Evolutionary conservation across 192 early-diverging fungal genomes (phyloP).

Genomic region (Coemansia sp.): DNA sequence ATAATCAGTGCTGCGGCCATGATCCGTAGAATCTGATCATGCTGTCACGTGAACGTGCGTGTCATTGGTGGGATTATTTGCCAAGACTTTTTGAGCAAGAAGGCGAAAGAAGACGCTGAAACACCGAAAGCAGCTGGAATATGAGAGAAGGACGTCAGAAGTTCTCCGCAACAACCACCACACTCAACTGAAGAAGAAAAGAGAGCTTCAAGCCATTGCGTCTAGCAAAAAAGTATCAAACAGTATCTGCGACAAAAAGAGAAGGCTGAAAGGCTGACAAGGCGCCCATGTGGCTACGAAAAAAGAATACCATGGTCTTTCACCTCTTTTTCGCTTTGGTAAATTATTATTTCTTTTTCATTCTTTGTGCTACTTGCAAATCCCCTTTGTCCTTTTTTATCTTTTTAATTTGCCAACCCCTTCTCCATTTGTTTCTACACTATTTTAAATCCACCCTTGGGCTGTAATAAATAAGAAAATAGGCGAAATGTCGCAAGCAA

Average conservation of each 20-base stretch:
- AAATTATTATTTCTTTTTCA: slow-evolving; percentile 3
- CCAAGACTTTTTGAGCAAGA: neutral
- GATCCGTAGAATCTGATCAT: neutral
- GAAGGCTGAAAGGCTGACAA: too few species aligned
- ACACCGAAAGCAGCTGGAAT: too few species aligned
- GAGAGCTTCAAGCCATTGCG: too few species aligned
- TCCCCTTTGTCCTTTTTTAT: neutral
- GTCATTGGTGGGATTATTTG: neutral
- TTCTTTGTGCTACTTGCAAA: slow-evolving; percentile 4
- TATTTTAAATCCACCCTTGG: slow-evolving; percentile 3
- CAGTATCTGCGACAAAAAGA: too few species aligned
- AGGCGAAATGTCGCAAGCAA: slow-evolving; percentile 41
- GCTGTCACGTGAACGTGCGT: neutral
- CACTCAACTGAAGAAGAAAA: too few species aligned
- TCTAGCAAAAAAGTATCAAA: too few species aligned
- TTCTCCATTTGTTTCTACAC: slow-evolving; percentile 13
- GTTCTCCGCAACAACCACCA: too few species aligned
- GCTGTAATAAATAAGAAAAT: neutral
- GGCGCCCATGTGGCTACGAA: neutral
- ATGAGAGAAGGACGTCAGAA: too few species aligned
- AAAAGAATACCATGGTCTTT: neutral
- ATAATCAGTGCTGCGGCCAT: neutral
- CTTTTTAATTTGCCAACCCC: neutral
- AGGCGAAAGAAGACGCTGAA: slow-evolving; percentile 5
- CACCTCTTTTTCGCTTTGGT: slow-evolving; percentile 6